phyloP scores from a whole-genome alignment of 139 green algal species.

The Pseudopediastrum boryanum region DNA sequence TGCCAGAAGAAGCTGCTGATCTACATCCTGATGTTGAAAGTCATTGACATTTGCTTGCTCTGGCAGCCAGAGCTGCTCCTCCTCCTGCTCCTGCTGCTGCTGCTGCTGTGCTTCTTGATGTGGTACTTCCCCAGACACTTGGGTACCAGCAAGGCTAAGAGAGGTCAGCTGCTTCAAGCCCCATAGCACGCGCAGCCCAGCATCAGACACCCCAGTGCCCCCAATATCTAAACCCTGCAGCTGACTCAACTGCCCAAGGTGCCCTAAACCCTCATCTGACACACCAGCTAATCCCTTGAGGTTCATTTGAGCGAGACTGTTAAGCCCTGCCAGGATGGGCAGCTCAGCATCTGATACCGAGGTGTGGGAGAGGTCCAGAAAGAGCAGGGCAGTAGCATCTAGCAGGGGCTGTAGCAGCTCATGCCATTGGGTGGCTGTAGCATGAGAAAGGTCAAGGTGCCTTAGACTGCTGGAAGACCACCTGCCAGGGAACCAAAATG shows the following conservation, averaged over 20 bases:
- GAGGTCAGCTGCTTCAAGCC: background rate
- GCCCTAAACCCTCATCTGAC: no score
- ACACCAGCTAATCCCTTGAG: no score
- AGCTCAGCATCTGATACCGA: constrained; percentile 19
- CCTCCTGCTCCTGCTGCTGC: constrained; percentile 5
- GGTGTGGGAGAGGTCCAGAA: constrained; percentile 11
- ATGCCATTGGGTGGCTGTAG: background rate
- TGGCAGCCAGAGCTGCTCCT: background rate
- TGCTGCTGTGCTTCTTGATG: background rate
- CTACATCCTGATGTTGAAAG: no score
- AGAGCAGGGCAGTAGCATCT: background rate
- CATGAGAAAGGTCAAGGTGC: constrained; percentile 22
- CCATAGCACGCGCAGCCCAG: background rate
- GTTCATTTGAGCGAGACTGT: no score
- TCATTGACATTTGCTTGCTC: background rate
- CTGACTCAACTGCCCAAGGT: no score
- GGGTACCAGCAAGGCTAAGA: constrained; percentile 10
- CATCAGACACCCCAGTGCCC: background rate
- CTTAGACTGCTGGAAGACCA: background rate
- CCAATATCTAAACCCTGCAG: constrained; percentile 1
- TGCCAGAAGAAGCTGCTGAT: background rate
- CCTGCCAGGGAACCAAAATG: background rate
- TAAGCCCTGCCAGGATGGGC: background rate
- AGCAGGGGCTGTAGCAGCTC: constrained; percentile 14
- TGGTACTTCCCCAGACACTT: background rate